Evolutionary conservation across 176 grass and related monocot genomes (phyloP).

Genomic region (Saccharum officinarum): DNA sequence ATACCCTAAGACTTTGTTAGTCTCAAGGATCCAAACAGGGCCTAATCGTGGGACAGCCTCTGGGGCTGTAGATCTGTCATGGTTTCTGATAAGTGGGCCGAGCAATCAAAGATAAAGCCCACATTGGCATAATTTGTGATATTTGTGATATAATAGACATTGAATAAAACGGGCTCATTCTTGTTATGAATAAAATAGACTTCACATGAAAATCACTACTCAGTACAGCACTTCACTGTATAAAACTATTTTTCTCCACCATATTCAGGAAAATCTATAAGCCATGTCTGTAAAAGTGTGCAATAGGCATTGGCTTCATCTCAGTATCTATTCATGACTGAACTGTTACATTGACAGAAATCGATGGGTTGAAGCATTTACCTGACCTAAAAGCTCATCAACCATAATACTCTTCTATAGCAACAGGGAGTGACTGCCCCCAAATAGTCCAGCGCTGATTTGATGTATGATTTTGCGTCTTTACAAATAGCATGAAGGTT

Average conservation of each 20-base stretch:
- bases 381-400: background rate
- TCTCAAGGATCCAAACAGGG: background rate
- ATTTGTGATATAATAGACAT: background rate
- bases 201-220: background rate
- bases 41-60: background rate
- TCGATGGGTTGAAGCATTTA: background rate
- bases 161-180: background rate
- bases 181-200: background rate
- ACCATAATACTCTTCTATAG: background rate
- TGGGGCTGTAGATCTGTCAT: background rate
- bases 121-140: background rate
- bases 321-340: background rate
- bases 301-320: background rate
- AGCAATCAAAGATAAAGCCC: background rate
- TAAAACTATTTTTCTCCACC: no score
- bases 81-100: background rate
- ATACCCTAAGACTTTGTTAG: no score
- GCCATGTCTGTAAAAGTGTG: background rate
- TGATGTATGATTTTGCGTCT: background rate
- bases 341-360: background rate
- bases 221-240: no score
- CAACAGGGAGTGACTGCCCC: background rate
- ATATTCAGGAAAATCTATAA: background rate
- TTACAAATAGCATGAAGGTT: constrained; percentile 11
- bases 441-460: background rate